phyloP scores from a whole-genome alignment of 2,329 filamentous ascomycete species.

The Stachybotrys echinatus region DNA sequence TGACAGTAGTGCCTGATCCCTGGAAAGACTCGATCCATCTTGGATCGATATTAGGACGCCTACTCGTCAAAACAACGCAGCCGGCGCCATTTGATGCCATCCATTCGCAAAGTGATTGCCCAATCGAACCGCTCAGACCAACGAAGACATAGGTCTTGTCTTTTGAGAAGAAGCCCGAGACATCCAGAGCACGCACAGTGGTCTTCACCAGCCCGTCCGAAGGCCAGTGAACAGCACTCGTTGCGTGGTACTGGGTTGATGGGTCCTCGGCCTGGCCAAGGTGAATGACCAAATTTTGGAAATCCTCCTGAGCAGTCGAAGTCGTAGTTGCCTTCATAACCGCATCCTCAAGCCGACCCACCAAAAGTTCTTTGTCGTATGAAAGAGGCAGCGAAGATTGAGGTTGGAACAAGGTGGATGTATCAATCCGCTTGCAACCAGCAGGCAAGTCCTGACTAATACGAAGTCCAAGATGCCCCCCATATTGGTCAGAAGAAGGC shows the following conservation, averaged over 20 bases:
- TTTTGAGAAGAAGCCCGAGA: slow-evolving; percentile 10
- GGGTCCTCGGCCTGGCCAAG: background rate
- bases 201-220: background rate
- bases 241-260: background rate
- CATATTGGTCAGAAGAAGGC: background rate
- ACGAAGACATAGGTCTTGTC: slow-evolving; percentile 26
- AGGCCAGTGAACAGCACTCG: slow-evolving; percentile 1
- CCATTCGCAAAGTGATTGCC: slow-evolving; percentile 31
- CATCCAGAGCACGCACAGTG: background rate
- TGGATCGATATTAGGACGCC: slow-evolving; percentile 26
- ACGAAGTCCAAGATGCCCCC: background rate
- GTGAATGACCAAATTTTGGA: background rate
- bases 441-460: background rate
- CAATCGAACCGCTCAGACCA: slow-evolving; percentile 26
- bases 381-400: background rate
- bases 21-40: slow-evolving; percentile 15
- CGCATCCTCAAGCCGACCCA: background rate
- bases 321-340: background rate
- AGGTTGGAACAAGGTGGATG: too few relatives aligned
- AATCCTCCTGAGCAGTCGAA: background rate
- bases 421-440: too few relatives aligned
- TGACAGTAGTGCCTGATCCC: slow-evolving; percentile 3
- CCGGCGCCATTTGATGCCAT: slow-evolving; percentile 32
- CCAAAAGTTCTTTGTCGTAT: background rate
- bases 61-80: slow-evolving; percentile 31